Evolutionary conservation across 2,329 filamentous ascomycete genomes (phyloP), one percentile per base, ranked within the genome.

Genomic region (Emergomyces orientalis): DNA sequence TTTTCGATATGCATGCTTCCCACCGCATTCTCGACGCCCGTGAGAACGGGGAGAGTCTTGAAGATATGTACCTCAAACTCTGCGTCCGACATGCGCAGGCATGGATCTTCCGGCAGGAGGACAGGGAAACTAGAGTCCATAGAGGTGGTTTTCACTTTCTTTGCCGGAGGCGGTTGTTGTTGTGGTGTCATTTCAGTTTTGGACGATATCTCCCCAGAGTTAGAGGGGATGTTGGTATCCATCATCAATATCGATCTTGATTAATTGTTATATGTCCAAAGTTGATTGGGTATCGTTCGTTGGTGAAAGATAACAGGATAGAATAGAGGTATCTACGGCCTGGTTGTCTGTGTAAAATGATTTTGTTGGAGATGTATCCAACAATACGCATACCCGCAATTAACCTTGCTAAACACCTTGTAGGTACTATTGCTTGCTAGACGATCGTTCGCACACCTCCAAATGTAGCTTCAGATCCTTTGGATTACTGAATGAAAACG

Each of bases 1-100:
- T 63, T 67, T 63, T 86, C 85, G n/a, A 77, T 67, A 71, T 81
- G 80, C 70, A 78, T 79, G 68, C 79, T 79, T 1, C 77, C 69
- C 55, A 72, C 13, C 1, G 41, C 47, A 5, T 47, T 25, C 32
- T 62, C 57, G 22, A 37, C 43, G 32, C 47, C 61, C 2, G 52
- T 30, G 39, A 37, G 32, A 14, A 9, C 27, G 39, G 65, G 59
- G 30, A 65, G 43, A 9, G 57, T 41, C 3, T 39, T 47, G 43
- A 51, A 62, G 49, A 63, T 63, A 39, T 52, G 39, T 7, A 51
- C 22, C 41, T 62, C 61, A 32, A 65, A 66, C 32, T 65, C 55
- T 14, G 51, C 37, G 30, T 54, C 41, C 3, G 37, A 22, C 56
- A 66, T 52, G 41, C 34, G 45, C 9, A 66, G 51, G 34, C 41